These are phyloP conservation scores for Aspergillus texensis DNA, from an alignment of 2,329 filamentous ascomycete genomes.

Conservation along the genomic window DNA sequence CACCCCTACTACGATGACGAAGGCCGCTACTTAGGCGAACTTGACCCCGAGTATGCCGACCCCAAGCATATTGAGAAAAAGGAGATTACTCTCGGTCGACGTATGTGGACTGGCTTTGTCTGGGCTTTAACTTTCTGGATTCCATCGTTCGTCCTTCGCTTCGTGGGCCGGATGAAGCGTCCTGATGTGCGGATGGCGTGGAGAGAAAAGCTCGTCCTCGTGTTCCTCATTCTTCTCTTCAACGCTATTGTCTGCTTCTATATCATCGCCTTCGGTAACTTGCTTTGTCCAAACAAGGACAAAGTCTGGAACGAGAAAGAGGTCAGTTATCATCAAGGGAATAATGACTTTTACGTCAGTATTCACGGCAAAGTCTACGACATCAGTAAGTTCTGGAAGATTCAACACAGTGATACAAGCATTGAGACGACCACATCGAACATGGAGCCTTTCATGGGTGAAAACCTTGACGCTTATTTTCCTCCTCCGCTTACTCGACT, in stretches of 20 bases:
- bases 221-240: conserved; percentile 76
- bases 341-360: conserved; percentile 81
- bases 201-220: conserved; percentile 89
- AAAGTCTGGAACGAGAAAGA: conserved; percentile 81
- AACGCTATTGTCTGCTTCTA: conserved; percentile 87
- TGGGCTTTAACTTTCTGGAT: conserved; percentile 95
- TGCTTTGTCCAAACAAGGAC: conserved; percentile 88
- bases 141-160: conserved; percentile 79
- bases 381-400: conserved; percentile 82
- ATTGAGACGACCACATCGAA: conserved; percentile 60
- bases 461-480: conserved; percentile 84
- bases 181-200: conserved; percentile 96
- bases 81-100: conserved; percentile 64
- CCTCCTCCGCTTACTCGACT: conserved; percentile 72
- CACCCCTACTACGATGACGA: conserved; percentile 70
- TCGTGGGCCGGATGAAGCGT: conserved; percentile 90
- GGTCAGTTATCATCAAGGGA: conserved; percentile 69
- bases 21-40: conserved; percentile 66
- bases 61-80: conserved; percentile 76
- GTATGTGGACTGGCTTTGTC: conserved; percentile 77
- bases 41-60: conserved; percentile 78
- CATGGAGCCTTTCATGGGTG: conserved; percentile 79
- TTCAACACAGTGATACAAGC: conserved; percentile 76
- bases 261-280: conserved; percentile 80
- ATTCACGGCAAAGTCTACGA: conserved; percentile 91